These are phyloP conservation scores for Neurospora sp. DNA, from an alignment of 2,329 filamentous ascomycete genomes.

Conservation along the genomic window DNA sequence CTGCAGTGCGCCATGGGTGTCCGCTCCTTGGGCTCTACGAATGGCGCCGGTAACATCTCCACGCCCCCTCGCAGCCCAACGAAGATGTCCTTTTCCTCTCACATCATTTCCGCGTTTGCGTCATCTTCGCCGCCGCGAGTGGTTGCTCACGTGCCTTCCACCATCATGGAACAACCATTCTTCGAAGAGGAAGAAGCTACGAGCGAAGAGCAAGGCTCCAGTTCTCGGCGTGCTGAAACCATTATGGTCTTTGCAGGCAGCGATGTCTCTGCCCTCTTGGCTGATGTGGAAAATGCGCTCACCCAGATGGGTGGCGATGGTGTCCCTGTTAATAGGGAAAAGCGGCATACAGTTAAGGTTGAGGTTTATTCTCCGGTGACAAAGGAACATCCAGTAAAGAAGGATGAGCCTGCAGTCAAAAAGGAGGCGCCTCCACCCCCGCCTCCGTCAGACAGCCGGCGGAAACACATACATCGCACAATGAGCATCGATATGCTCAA, in stretches of 20 bases:
- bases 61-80: slow-evolving; percentile 52
- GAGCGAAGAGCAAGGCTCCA: slow-evolving; percentile 8
- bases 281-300: slow-evolving; percentile 56
- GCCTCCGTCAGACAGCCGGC: slow-evolving; percentile 23
- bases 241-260: slow-evolving; percentile 60
- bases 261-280: slow-evolving; percentile 56
- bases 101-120: slow-evolving; percentile 25
- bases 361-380: neutral
- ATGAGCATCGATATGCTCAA: slow-evolving; percentile 43
- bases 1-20: slow-evolving; percentile 33
- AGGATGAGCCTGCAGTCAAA: slow-evolving; percentile 10
- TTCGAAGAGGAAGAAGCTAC: slow-evolving; percentile 33
- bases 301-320: slow-evolving; percentile 30
- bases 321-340: slow-evolving; percentile 28
- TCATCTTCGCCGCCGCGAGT: slow-evolving; percentile 42
- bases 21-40: slow-evolving; percentile 19
- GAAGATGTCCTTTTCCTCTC: slow-evolving; percentile 28
- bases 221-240: slow-evolving; percentile 45
- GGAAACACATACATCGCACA: slow-evolving; percentile 35
- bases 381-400: neutral
- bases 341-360: slow-evolving; percentile 10
- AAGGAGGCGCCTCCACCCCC: slow-evolving; percentile 11
- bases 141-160: slow-evolving; percentile 44
- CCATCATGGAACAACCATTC: slow-evolving; percentile 42
- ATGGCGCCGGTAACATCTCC: slow-evolving; percentile 33